Percentiles rank a stretch among this genome's conserved stretches.
phyloP scores from a whole-genome alignment of 116 monocot genomes.

The Zostera marina region DNA sequence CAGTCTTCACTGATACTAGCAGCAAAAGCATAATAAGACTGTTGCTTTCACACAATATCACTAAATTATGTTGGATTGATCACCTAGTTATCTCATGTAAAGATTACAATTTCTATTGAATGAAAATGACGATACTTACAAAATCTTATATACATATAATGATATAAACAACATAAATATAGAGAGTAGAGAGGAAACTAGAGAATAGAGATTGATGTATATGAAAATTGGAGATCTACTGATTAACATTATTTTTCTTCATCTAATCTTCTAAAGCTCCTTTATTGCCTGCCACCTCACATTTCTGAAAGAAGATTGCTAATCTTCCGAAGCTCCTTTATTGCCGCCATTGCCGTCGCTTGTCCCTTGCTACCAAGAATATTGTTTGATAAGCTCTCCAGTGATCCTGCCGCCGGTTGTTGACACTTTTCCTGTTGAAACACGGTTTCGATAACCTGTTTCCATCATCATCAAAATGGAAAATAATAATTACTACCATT shows the following conservation, averaged over 20 bases:
- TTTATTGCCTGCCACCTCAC: conserved; percentile 21
- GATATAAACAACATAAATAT: no score
- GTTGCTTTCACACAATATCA: no score
- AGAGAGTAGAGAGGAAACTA: background rate
- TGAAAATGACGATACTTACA: no score
- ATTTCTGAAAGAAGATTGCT: conserved; percentile 64
- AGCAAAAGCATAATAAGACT: no score
- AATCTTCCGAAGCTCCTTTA: conserved; percentile 87
- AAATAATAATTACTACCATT: background rate
- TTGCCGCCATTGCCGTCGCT: conserved; percentile 50
- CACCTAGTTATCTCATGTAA: no score
- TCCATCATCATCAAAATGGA: background rate
- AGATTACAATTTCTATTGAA: no score
- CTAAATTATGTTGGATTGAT: no score
- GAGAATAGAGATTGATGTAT: background rate
- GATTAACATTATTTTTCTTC: conserved; percentile 5
- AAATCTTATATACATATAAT: no score
- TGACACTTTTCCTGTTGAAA: conserved; percentile 58
- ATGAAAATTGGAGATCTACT: no score
- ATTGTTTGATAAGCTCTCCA: conserved; percentile 32
- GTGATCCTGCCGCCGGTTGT: conserved; percentile 9
- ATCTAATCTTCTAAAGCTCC: no score
- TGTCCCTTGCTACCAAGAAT: conserved; percentile 63
- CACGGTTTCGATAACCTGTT: conserved; percentile 65
- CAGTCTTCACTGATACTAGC: no score